Base-by-base conservation (phyloP, 768 basidiomycete genomes). In the Naganishia vishniacii region DNA sequence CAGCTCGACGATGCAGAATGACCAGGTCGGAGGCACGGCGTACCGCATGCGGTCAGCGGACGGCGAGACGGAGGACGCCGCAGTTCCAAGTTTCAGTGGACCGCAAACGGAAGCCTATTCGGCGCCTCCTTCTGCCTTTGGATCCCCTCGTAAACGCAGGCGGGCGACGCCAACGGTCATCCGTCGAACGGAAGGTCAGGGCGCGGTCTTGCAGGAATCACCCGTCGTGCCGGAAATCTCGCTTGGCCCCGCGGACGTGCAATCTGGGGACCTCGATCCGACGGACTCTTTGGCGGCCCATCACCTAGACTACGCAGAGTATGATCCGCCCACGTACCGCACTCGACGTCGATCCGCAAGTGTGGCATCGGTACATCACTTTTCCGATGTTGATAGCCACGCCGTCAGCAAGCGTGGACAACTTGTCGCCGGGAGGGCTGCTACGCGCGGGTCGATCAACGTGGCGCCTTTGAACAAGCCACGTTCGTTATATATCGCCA, bases 311-410 rank as follows among this genome's bases (percentile, higher is more conserved):
- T 47, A 47, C 46, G 46, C 26, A 7, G 26, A 28, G 7, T 63
- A 63, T 18, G 48, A 42, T 11, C 49, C 62, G 41, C 62, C 62
- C 15, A 44, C 62, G 18, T 63, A 31, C 23, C 48, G 62, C 26
- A 51, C 48, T 1, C 29, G 62, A n/a, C 37, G 48, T 5, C 37
- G 49, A 28, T 44, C 49, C 18, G 49, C 41, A 3, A 63, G 62
- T 25, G 37, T 53, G 4, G 51, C 40, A 31, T 53, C 48, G 16
- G 16, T 63, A 0, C 62, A 63, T 42, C 62, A 63, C 23, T 51
- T 51, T 15, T 1, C 34, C 20, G 37, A 34, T 37, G n/a, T 9
- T 5, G 31, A 5, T n/a, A 2, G 34, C 18, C 49, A 4, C 12
- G 49, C 3, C 32, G 4, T 3, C 49, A 20, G 29, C 31, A 8